Evolutionary conservation across 208 protist genomes (phyloP).

Genomic region (Leishmania major): DNA sequence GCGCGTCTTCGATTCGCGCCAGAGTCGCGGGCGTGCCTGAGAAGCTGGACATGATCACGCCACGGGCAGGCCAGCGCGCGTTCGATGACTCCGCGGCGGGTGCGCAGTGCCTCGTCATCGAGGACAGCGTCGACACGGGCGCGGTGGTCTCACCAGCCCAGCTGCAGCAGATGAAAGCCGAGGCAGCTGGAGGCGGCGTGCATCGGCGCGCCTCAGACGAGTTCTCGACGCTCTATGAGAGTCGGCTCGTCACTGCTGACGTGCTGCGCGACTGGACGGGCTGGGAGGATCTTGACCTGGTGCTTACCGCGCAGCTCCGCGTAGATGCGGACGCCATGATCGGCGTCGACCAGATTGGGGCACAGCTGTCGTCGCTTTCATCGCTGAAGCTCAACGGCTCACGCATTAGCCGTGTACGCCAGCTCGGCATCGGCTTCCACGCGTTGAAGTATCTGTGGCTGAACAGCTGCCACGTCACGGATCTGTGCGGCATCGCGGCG

Average conservation of each 20-base stretch:
- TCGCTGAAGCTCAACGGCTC: constrained; percentile 76
- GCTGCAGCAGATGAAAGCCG: constrained; percentile 7
- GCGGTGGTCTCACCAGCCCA: constrained; percentile 5
- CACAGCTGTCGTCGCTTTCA: constrained; percentile 50
- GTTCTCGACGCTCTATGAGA: constrained; percentile 15
- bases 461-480: constrained; percentile 70
- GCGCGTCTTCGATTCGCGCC: background rate
- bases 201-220: background rate
- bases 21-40: background rate
- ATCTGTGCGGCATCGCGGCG: constrained; percentile 67
- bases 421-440: constrained; percentile 65
- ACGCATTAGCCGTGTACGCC: constrained; percentile 63
- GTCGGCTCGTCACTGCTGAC: constrained; percentile 55
- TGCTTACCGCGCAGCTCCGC: constrained; percentile 65
- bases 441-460: constrained; percentile 79
- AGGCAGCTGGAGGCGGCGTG: background rate
- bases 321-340: constrained; percentile 60
- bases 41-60: background rate
- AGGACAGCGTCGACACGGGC: constrained; percentile 6
- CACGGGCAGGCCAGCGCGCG: background rate
- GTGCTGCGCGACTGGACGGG: constrained; percentile 75
- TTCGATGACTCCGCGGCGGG: background rate
- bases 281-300: constrained; percentile 74
- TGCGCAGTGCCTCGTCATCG: constrained; percentile 10
- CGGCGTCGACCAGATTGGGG: constrained; percentile 61